phyloP scores from a whole-genome alignment of 2,329 filamentous ascomycete species.

The Ophiostoma quercus region DNA sequence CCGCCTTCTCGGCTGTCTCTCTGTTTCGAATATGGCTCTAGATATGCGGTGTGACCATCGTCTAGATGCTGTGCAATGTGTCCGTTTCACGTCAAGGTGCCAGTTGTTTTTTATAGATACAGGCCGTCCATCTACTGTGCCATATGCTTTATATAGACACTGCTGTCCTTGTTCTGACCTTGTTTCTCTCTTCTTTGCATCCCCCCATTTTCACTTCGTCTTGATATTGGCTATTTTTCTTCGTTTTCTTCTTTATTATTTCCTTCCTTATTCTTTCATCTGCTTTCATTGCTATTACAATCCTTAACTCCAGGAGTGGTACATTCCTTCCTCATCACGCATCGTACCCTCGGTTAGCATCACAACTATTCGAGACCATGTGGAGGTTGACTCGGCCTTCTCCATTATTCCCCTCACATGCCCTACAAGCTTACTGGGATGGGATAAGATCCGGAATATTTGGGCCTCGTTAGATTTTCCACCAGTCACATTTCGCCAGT shows the following conservation, averaged over 20 bases:
- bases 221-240: no score
- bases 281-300: no score
- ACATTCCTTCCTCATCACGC: no score
- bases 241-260: no score
- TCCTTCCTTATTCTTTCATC: no score
- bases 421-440: neutral
- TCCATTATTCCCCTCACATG: constrained; percentile 4
- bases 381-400: neutral
- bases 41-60: neutral
- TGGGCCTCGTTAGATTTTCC: neutral
- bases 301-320: no score
- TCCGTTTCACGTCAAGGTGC: neutral
- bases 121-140: no score
- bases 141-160: no score
- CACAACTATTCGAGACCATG: neutral
- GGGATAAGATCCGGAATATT: neutral
- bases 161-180: no score
- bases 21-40: neutral
- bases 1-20: neutral
- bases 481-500: neutral
- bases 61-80: neutral
- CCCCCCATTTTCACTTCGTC: no score
- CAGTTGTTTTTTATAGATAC: neutral
- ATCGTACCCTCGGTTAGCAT: neutral
- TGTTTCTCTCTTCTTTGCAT: no score